These are phyloP conservation scores for Agaricus sinodeliciosus DNA, from an alignment of 768 basidiomycete species.

Conservation along the genomic window DNA sequence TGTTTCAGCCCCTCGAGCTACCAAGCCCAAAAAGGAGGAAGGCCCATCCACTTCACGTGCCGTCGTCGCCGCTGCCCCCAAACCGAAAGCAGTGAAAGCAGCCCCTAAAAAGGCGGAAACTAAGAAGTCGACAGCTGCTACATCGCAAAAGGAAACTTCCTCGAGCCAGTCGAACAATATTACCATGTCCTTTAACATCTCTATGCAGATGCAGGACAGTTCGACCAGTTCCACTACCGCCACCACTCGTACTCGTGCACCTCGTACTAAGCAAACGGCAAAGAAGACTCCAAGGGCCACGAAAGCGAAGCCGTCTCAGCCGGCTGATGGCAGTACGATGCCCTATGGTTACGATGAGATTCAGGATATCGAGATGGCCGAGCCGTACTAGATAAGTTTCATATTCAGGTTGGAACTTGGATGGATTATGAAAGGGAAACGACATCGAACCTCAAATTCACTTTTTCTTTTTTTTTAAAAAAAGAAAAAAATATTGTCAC, in stretches of 20 bases:
- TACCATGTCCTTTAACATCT: not conserved
- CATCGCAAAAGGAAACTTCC: not conserved
- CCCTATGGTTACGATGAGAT: not conserved
- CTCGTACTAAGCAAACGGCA: constrained; percentile 1
- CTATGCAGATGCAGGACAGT: not conserved
- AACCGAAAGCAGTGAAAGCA: not conserved
- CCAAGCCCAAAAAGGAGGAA: not conserved
- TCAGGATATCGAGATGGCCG: not conserved
- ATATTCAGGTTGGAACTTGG: too few relatives aligned
- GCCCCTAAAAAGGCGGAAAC: not conserved
- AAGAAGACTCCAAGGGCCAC: not conserved
- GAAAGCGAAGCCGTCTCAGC: not conserved
- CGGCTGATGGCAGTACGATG: not conserved
- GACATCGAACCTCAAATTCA: too few relatives aligned
- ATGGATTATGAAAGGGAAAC: too few relatives aligned
- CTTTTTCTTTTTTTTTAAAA: too few relatives aligned
- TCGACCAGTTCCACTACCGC: not conserved
- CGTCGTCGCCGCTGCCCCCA: not conserved
- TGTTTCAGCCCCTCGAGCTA: not conserved
- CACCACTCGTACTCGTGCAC: not conserved
- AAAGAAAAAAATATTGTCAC: too few relatives aligned
- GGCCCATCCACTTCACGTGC: not conserved
- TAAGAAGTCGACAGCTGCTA: not conserved
- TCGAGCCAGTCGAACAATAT: not conserved
- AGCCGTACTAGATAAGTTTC: not conserved